Evolutionary conservation across 805 yeast species (phyloP).

Genomic region (Brettanomyces custersianus): DNA sequence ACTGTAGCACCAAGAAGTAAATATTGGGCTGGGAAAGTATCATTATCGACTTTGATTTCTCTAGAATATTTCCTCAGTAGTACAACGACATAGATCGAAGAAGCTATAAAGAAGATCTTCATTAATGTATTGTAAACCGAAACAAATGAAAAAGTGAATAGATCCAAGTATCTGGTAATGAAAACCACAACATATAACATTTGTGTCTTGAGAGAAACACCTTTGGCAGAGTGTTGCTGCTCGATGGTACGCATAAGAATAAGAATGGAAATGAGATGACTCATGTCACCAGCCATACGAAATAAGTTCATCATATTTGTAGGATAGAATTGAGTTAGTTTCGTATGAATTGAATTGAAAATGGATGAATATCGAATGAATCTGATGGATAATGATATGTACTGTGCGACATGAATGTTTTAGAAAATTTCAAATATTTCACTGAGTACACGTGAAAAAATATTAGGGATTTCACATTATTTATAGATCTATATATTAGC

Average conservation of each 20-base stretch:
- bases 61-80: conserved; percentile 57
- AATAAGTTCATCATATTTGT: conserved; percentile 32
- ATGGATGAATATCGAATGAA: background rate
- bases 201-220: conserved; percentile 87
- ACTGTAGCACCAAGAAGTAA: conserved; percentile 55
- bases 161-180: conserved; percentile 62
- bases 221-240: conserved; percentile 57
- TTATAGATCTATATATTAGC: conserved; percentile 15
- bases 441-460: too few relatives aligned
- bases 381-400: background rate
- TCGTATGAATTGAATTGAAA: background rate
- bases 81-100: conserved; percentile 68
- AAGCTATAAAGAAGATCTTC: conserved; percentile 72
- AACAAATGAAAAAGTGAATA: conserved; percentile 39
- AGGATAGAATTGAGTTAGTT: too few relatives aligned
- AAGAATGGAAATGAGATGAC: conserved; percentile 74
- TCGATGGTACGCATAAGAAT: conserved; percentile 67
- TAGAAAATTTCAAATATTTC: background rate
- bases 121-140: conserved; percentile 71
- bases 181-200: conserved; percentile 66
- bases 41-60: conserved; percentile 53
- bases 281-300: conserved; percentile 51
- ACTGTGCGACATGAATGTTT: too few relatives aligned
- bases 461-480: background rate
- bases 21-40: conserved; percentile 66